These are phyloP conservation scores for Alternaria arborescens DNA, from an alignment of 2,329 filamentous ascomycete species.

Conservation along the genomic window DNA sequence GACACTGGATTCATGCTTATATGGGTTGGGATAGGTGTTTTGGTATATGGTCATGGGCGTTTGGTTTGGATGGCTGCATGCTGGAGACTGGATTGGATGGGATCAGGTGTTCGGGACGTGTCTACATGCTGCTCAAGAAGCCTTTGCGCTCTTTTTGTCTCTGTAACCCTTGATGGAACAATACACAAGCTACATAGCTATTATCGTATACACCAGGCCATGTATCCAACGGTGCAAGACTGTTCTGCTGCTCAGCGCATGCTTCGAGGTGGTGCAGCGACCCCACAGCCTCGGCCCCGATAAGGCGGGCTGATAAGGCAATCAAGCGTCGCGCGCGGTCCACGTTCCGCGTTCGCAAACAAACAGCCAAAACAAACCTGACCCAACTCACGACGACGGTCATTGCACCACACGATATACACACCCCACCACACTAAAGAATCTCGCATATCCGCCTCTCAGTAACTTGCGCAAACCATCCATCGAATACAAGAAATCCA, in stretches of 20 bases:
- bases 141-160: too few relatives aligned
- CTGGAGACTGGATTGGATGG: background rate
- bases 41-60: conserved; percentile 1
- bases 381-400: background rate
- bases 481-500: too few relatives aligned
- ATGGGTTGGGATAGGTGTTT: conserved; percentile 10
- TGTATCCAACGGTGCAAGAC: background rate
- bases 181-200: background rate
- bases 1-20: background rate
- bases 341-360: conserved; percentile 30
- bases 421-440: background rate
- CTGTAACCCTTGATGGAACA: background rate
- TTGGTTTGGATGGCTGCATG: background rate
- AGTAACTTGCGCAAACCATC: background rate
- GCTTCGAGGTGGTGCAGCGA: background rate
- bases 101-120: background rate
- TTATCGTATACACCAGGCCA: background rate
- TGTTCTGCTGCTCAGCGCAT: background rate
- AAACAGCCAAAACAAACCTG: conserved; percentile 14
- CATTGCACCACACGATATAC: background rate
- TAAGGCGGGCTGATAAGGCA: conserved; percentile 15
- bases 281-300: conserved; percentile 26
- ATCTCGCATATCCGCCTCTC: background rate
- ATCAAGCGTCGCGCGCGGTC: conserved; percentile 21
- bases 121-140: background rate